Evolutionary conservation across 331 rosid genomes (phyloP).

Genomic region (Malus hybrid): DNA sequence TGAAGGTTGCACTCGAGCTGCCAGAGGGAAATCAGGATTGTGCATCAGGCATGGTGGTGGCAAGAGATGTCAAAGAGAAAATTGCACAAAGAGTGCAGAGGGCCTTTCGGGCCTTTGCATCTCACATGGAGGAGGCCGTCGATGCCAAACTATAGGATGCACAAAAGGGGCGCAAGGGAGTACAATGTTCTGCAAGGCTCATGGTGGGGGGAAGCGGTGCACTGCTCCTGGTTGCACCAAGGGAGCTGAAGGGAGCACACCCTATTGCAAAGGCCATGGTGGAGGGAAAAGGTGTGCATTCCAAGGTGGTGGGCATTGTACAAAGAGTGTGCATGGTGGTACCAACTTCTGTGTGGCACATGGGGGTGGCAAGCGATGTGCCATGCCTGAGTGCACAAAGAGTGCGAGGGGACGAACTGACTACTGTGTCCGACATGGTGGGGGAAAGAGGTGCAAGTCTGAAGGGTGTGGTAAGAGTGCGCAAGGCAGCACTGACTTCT

Average conservation of each 20-base stretch:
- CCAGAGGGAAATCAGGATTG: slow-evolving; percentile 90
- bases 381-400: slow-evolving; percentile 77
- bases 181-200: slow-evolving; percentile 93
- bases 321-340: slow-evolving; percentile 93
- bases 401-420: slow-evolving; percentile 97
- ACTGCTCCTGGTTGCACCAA: slow-evolving; percentile 84
- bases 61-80: slow-evolving; percentile 84
- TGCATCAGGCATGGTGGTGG: slow-evolving; percentile 97
- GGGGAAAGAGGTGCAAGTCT: slow-evolving; percentile 85
- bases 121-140: slow-evolving; percentile 93
- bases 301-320: slow-evolving; percentile 74
- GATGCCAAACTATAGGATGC: slow-evolving; percentile 77
- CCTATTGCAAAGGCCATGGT: slow-evolving; percentile 91
- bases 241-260: slow-evolving; percentile 95
- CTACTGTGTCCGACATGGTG: slow-evolving; percentile 92
- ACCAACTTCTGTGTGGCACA: slow-evolving; percentile 94
- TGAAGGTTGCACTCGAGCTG: slow-evolving; percentile 81
- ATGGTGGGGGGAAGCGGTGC: slow-evolving; percentile 93
- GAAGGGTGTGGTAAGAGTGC: slow-evolving; percentile 93
- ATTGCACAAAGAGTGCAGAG: slow-evolving; percentile 91
- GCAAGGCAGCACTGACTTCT: slow-evolving; percentile 91
- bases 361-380: slow-evolving; percentile 96
- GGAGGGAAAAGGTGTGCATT: slow-evolving; percentile 90
- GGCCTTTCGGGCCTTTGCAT: slow-evolving; percentile 94
- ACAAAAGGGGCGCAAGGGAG: slow-evolving; percentile 97